Evolutionary conservation across 805 yeast genomes (phyloP), one percentile per base, ranked within the genome.

Genomic region (Wickerhamiella spandovensis): DNA sequence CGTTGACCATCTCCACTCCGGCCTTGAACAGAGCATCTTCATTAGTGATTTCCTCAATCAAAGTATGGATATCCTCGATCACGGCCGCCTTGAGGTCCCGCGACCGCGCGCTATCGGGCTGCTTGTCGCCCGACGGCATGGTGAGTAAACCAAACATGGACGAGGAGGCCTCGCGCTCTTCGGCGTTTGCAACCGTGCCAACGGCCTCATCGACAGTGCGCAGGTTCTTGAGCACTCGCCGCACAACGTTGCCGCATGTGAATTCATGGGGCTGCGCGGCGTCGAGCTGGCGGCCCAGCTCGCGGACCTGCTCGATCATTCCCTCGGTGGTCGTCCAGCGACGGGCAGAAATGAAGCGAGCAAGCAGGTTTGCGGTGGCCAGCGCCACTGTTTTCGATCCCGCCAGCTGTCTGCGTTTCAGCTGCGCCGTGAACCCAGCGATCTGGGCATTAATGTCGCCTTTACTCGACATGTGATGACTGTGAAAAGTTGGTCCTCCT

Each of bases 1-100:
- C 97, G 66, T 90, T 97, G 62, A 92, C 87, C 70, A 92, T 74
- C 62, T 92, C 99, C 37, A 82, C 83, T 17, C 95, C 83, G 81
- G 88, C 85, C 52, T 81, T 77, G 66, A 88, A 95, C 41, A 92
- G 81, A 51, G 90, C 90, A 59, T 90, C 97, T 61, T 87, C 89
- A 58, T 84, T 84, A 22, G 83, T 76, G 49, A 92, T 84, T 66
- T 92, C 98, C 66, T 92, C 97, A 50, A 89, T 79, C 52, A 92
- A 73, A 58, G 87, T 96, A 62, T 88, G 81, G 54, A 61, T 51
- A 23, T 57, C 60, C 45, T 57, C 60, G 24, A 57, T 53, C 7
- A 57, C 57, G 18, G 60, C 60, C 28, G 57, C 54, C 15, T 59
- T 52, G 21, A 56, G 54, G 50, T 56, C 59, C 7, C 59, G 53